Conservation (phyloP, 2,329 filamentous ascomycete species). For the Macroventuria anomochaeta region DNA sequence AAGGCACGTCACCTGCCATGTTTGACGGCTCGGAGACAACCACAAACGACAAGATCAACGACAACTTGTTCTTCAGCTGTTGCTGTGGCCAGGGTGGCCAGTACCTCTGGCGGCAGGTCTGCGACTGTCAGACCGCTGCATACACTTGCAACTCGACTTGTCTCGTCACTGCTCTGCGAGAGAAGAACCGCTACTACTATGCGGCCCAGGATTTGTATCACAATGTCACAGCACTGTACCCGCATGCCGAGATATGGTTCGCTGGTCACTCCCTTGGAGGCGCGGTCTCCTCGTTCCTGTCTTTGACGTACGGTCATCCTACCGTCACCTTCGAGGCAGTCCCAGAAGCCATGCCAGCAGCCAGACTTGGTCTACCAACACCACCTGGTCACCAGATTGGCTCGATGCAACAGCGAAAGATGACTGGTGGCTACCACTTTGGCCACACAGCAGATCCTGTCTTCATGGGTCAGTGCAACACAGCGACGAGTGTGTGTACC, state of each 20-base stretch:
- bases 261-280: conserved; percentile 92
- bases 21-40: conserved; percentile 98
- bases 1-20: conserved; percentile 85
- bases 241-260: conserved; percentile 83
- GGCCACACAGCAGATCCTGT: conserved; percentile 96
- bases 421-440: conserved; percentile 86
- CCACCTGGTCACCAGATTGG: conserved; percentile 79
- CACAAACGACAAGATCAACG: conserved; percentile 96
- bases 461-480: conserved; percentile 92
- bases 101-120: conserved; percentile 88
- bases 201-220: conserved; percentile 88
- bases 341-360: conserved; percentile 85
- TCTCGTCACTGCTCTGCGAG: conserved; percentile 73
- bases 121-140: conserved; percentile 85
- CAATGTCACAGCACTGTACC: conserved; percentile 90
- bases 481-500: conserved; percentile 85
- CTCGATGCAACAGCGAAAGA: conserved; percentile 65
- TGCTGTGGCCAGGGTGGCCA: conserved; percentile 95
- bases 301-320: conserved; percentile 87
- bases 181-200: conserved; percentile 90
- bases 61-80: conserved; percentile 97
- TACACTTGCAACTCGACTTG: conserved; percentile 95
- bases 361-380: conserved; percentile 81
- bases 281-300: conserved; percentile 84
- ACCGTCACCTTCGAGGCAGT: conserved; percentile 93